Evolutionary conservation across 139 green algal genomes (phyloP).

Genomic region (Parachlorella kessleri): DNA sequence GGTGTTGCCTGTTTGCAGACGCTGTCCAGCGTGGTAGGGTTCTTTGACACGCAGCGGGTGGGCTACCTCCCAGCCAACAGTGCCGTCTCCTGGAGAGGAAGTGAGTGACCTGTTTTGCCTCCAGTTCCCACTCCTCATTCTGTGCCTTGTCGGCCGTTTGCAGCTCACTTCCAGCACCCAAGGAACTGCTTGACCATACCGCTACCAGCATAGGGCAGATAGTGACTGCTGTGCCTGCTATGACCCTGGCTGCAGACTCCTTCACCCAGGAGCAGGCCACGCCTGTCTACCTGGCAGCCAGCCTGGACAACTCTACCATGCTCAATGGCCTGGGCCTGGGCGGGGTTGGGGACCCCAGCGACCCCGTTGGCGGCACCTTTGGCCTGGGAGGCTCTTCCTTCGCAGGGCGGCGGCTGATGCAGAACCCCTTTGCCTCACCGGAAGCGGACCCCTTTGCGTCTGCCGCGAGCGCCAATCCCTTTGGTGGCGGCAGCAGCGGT

Average conservation of each 20-base stretch:
- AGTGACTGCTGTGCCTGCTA: too few species aligned
- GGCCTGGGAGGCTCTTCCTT: constrained; percentile 12
- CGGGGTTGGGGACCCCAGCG: neutral
- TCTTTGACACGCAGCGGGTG: constrained; percentile 54
- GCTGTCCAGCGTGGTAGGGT: constrained; percentile 35
- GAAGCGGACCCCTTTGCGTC: neutral
- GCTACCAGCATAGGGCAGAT: too few species aligned
- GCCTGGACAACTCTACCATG: constrained; percentile 16
- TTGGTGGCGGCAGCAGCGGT: neutral
- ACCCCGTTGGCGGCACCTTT: constrained; percentile 7
- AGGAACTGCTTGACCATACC: too few species aligned
- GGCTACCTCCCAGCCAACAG: constrained; percentile 46
- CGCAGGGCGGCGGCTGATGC: constrained; percentile 16
- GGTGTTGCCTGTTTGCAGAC: too few species aligned
- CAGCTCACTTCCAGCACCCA: too few species aligned
- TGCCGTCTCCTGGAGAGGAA: constrained; percentile 50
- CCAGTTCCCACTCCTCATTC: too few species aligned
- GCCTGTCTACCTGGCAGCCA: constrained; percentile 25
- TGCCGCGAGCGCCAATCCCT: constrained; percentile 16
- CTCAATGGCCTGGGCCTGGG: neutral
- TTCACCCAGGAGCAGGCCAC: constrained; percentile 7
- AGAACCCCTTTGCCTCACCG: constrained; percentile 21
- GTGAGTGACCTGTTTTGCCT: neutral
- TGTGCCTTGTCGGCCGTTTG: too few species aligned
- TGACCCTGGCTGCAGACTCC: constrained; percentile 10